Base-by-base conservation (phyloP, 257 asterid species). In the Scutellaria minor region DNA sequence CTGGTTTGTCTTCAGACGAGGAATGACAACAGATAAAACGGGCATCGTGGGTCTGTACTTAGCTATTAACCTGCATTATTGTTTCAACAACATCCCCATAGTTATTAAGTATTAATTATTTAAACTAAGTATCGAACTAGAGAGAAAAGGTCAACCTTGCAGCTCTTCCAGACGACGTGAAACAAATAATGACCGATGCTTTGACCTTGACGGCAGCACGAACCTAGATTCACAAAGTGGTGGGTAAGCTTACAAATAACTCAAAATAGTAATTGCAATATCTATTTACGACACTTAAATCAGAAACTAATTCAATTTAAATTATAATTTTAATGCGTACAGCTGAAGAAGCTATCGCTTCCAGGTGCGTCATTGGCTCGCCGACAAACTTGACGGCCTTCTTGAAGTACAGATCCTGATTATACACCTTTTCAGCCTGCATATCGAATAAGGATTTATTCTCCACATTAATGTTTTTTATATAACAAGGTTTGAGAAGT, bases 31-130 rank as follows among this genome's bases (percentile, higher is more conserved):
- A 18, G 98, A 93, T 67, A 93, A 40, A 14, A 93, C 96, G 0
- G 98, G 97, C 96, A 93, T 91, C 13, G 96, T 91, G 27, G 98
- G 98, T 73, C 98, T 82, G 75, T 93, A 93, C 77, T 93, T 93
- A 18, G 98, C 97, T 72, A 93, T 93, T 71, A 93, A 81, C 75
- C 98, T 93, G 89, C 78, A 76, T 15, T 59, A 39, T 68, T 39
- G 35, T 27, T 68, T 58, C 5, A 15, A 74, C 37, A 31, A 18
- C 18, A 18, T 18, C 18, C 18, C 18, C 18, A 18, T 31, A 31
- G 37, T 31, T 31, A 31, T 31, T 31, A 31, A 31, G 0, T 31
- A 31, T 31, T 31, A 31, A 2, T 31, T 2, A 4, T 31, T 31
- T 0, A 4, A 31, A 4, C 37, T 31, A 7, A 35, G 47, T 35